Evolutionary conservation across 2,329 filamentous ascomycete species (phyloP).

Genomic region (Cercospora zeae-maydis): DNA sequence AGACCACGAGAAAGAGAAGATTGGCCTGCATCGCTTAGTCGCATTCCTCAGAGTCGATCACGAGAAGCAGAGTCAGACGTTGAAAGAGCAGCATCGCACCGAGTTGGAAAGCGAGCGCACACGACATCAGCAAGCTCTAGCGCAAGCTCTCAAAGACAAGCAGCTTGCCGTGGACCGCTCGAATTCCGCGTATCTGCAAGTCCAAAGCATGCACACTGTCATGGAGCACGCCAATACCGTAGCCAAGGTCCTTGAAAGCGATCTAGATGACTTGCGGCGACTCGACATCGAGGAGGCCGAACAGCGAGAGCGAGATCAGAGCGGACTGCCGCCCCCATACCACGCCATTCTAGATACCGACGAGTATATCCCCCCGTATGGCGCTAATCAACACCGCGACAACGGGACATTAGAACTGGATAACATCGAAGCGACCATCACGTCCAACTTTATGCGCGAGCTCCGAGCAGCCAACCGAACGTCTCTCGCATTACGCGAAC

Average conservation of each 20-base stretch:
- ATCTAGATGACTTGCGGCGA: constrained; percentile 24
- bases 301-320: constrained; percentile 2
- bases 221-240: constrained; percentile 11
- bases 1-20: constrained; percentile 5
- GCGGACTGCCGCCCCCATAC: constrained; percentile 29
- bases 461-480: neutral
- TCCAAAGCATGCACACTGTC: constrained; percentile 1
- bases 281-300: constrained; percentile 20
- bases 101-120: constrained; percentile 3
- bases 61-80: constrained; percentile 1
- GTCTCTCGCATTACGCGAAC: constrained; percentile 4
- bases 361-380: constrained; percentile 19
- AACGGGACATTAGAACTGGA: neutral
- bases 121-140: neutral
- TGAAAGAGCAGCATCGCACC: constrained; percentile 3
- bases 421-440: neutral
- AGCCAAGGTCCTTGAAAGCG: constrained; percentile 17
- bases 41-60: constrained; percentile 4
- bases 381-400: constrained; percentile 12
- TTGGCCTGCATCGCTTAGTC: constrained; percentile 3
- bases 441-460: constrained; percentile 2
- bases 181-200: neutral
- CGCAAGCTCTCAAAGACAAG: neutral
- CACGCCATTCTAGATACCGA: constrained; percentile 26
- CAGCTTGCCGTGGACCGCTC: neutral